Evolutionary conservation across 2,329 filamentous ascomycete genomes (phyloP), one percentile per base, ranked within the genome.

Genomic region (Chaetomium globosum): DNA sequence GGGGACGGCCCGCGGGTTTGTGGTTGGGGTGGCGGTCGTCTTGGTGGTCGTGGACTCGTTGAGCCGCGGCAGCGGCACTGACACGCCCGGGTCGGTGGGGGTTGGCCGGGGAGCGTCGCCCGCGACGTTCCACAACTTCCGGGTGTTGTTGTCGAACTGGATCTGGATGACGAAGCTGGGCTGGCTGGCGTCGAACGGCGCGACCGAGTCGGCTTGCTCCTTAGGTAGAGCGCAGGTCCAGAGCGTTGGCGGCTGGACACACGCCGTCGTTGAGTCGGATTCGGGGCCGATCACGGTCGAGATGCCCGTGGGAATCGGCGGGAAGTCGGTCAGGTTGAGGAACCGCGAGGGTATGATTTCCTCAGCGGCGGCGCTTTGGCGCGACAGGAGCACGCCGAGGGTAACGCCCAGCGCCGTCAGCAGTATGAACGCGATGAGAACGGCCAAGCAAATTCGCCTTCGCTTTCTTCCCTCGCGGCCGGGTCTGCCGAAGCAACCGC

Each of bases 181-280:
- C 72, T 92, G 86, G 67, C 89, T 83, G 0, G 87, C 80, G 43
- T 83, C 80, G 72, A 88, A 91, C 0, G 88, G 87, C 1, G 81
- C 79, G 52, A 89, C 85, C 1, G 83, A 82, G 3, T 83, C 77
- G 52, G 93, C 90, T 66, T 91, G 79, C 70, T 93, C 91, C 74
- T 92, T 92, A 2, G 93, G 92, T 19, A 96, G 77, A 12, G 88
- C 85, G 75, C 93, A 98, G 74, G 90, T 96, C 93, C 93, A 98
- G 62, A 95, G 77, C 0, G 90, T 91, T 10, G 86, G 81, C 0
- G 89, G 89, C 8, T 82, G 80, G 4, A 93, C 87, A 71, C 93
- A 98, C 7, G 85, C 86, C 26, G 85, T 85, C 61, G 86, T 83
- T n/a, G 85, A 79, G 1, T 83, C 78, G 0, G 84, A 83, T 58